These are phyloP conservation scores for Dittrichia graveolens DNA, from an alignment of 129 eudicot species.

Conservation along the genomic window DNA sequence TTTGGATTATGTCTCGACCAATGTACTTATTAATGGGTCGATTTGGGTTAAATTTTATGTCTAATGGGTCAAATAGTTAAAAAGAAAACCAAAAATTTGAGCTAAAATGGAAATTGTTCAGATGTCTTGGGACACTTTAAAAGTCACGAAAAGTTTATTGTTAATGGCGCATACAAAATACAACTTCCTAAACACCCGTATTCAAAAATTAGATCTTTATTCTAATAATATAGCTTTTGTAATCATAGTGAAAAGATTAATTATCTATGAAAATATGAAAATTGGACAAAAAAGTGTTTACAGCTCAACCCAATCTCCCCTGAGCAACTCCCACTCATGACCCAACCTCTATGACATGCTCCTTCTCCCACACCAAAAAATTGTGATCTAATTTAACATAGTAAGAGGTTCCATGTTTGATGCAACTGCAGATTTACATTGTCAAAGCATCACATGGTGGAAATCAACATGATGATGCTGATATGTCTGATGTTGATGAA, in stretches of 20 bases:
- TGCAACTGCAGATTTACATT: constrained; percentile 54
- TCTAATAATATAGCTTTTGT: no score
- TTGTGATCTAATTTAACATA: no score
- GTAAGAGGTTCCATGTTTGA: constrained; percentile 19
- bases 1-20: not conserved
- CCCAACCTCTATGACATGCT: not conserved
- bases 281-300: no score
- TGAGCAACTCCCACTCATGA: not conserved
- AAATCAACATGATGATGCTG: constrained; percentile 20
- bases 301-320: no score
- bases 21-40: not conserved
- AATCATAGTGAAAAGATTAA: no score
- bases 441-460: constrained; percentile 48
- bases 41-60: not conserved
- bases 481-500: constrained; percentile 16
- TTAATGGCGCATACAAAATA: not conserved
- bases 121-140: not conserved
- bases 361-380: not conserved
- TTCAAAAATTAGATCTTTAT: no score
- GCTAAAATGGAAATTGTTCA: no score
- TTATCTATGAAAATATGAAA: no score
- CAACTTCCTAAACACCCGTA: not conserved
- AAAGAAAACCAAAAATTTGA: not conserved
- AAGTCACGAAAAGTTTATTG: not conserved
- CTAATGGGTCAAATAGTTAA: not conserved